These are phyloP conservation scores for Epichloe coenophiala DNA, from an alignment of 2,329 filamentous ascomycete genomes.

Conservation along the genomic window DNA sequence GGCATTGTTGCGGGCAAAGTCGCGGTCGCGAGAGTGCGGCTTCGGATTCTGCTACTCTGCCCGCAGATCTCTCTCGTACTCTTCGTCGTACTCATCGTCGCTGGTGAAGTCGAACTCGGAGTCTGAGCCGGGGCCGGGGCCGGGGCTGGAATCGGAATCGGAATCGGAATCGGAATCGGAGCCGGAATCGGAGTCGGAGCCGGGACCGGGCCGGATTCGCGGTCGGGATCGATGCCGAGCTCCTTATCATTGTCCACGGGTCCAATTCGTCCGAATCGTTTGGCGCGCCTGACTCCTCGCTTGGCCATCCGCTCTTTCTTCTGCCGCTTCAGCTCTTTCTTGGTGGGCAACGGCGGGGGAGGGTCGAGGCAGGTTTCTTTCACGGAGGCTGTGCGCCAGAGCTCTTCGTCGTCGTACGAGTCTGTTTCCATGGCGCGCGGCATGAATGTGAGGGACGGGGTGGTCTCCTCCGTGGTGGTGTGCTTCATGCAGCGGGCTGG, in stretches of 20 bases:
- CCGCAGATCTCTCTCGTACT: conserved; percentile 5
- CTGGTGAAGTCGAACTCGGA: background rate
- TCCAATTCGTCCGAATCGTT: background rate
- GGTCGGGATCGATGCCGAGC: background rate
- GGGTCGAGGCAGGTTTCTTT: conserved; percentile 16
- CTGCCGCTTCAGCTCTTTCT: background rate
- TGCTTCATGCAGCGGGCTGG: conserved; percentile 12
- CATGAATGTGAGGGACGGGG: conserved; percentile 16
- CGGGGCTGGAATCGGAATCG: no score
- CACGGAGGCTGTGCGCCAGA: conserved; percentile 5
- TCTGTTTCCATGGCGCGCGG: no score
- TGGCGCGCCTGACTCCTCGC: background rate
- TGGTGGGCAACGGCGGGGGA: conserved; percentile 10
- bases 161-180: no score
- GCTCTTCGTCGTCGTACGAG: no score
- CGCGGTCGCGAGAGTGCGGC: conserved; percentile 10
- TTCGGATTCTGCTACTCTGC: conserved; percentile 10
- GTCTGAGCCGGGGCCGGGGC: no score
- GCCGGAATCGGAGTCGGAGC: no score
- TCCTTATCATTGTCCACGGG: background rate
- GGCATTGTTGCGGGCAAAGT: conserved; percentile 16
- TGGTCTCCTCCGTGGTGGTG: conserved; percentile 9
- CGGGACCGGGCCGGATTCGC: no score
- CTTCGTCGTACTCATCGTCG: background rate
- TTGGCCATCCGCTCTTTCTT: background rate